Base-by-base conservation (phyloP, 2,329 filamentous ascomycete species). In the Coniella vitis region DNA sequence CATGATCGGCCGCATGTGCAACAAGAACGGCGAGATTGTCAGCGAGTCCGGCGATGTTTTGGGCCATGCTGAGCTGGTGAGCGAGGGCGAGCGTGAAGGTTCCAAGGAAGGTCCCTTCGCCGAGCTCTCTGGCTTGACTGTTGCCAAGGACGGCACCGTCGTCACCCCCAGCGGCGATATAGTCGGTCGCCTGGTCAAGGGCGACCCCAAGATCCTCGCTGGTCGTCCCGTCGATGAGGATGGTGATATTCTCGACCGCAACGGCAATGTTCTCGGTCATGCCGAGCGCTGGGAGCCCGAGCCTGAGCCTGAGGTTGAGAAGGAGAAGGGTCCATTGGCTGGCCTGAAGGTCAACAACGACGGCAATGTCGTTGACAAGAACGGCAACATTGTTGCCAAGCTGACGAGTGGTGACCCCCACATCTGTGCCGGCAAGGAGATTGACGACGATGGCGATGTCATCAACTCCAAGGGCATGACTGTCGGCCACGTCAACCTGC, bases 221-320 rank as follows among this genome's bases (percentile, higher is more conserved):
- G 88, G 88, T 14, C 84, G 87, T 40, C 60, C 73, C 8, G 87
- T 93, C 16, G 88, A 93, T 49, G 83, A 88, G 54, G 87, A 94
- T 55, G 88, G 88, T 34, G 87, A 93, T 49, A 81, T 94, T 29
- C 73, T 86, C 48, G 88, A 93, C 70, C 83, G 81, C 63, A 90
- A 88, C 60, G 78, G 78, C 29, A 82, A 82, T 54, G 61, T 69
- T 1, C 63, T 82, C 2, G 78, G 76, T 22, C 74, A 76, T 53
- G 78, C 78, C 1, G 78, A 82, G 63, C 70, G 78, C 17, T 82
- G 76, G 76, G 73, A 78, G 56, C 51, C 48, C 3, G 51, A 53
- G 48, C 44, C 44, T 2, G 75, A 78, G 59, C 68, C 70, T 10
- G 73, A 71, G 57, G 81, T 69, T 4, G 68, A 75, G 62, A 73